phyloP scores from a whole-genome alignment of 768 basidiomycete genomes.

The Amanita muscaria region DNA sequence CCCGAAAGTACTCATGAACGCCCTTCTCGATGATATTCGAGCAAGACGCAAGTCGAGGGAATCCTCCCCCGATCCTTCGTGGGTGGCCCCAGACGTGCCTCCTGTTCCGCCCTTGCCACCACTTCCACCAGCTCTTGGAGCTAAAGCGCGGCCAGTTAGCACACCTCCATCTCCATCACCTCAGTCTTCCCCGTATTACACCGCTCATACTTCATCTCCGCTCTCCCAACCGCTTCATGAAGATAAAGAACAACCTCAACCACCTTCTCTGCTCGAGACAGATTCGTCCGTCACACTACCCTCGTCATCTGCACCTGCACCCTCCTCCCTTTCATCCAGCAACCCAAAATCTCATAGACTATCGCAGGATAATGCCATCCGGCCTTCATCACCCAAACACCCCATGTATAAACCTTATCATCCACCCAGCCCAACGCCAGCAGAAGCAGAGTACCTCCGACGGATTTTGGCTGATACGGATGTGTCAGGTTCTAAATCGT shows the following conservation, averaged over 20 bases:
- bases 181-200: background rate
- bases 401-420: constrained; percentile 35
- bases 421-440: constrained; percentile 44
- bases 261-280: constrained; percentile 2
- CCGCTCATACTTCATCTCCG: background rate
- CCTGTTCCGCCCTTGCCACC: constrained; percentile 4
- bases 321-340: background rate
- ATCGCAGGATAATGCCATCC: constrained; percentile 5
- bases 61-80: background rate
- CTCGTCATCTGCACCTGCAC: background rate
- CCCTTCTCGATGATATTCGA: background rate
- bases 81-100: background rate
- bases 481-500: constrained; percentile 26
- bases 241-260: background rate
- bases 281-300: no score
- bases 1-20: no score
- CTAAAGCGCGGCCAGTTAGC: background rate
- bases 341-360: background rate
- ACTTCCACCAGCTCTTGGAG: constrained; percentile 3
- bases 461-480: constrained; percentile 60
- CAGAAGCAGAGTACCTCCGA: constrained; percentile 60
- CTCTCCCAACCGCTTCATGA: constrained; percentile 3
- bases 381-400: constrained; percentile 5
- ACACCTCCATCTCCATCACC: constrained; percentile 3
- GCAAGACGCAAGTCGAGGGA: background rate